Conservation (phyloP, 371 early-diverging fungal genomes). For the Circinella minor region DNA sequence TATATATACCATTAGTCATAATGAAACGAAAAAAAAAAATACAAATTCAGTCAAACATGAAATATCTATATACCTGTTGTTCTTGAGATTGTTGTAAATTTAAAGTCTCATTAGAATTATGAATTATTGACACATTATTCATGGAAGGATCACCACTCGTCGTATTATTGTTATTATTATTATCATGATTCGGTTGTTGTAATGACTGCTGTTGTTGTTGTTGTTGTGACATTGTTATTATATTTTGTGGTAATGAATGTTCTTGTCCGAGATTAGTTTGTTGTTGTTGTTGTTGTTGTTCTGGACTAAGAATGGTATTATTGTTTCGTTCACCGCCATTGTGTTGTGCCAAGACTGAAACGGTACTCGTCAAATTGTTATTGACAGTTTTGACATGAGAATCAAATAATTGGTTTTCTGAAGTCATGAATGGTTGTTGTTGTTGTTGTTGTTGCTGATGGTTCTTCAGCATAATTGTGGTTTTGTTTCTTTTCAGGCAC, state of each 20-base stretch:
- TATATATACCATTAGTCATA: neutral
- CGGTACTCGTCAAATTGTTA: too few species aligned
- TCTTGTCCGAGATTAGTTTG: too few species aligned
- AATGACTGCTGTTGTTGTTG: neutral
- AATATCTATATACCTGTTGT: neutral
- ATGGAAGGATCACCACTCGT: neutral
- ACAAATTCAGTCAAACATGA: too few species aligned
- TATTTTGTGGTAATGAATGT: too few species aligned
- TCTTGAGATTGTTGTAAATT: neutral
- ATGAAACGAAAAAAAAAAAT: too few species aligned
- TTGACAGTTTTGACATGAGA: neutral
- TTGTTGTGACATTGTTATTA: neutral
- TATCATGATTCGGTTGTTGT: too few species aligned
- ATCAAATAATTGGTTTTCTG: neutral
- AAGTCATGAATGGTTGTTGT: neutral
- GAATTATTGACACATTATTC: neutral
- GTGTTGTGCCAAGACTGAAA: too few species aligned
- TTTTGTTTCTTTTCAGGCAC: conserved; percentile 2
- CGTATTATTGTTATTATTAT: too few species aligned
- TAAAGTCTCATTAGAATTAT: neutral
- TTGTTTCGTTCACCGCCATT: neutral
- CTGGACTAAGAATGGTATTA: neutral
- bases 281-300: too few species aligned
- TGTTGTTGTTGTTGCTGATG: neutral
- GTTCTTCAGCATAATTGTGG: neutral